A percentile compares a stretch with the other conserved stretches of the same genome.
Conservation (phyloP, 495 filamentous ascomycete genomes). For the Neurospora sp. region DNA sequence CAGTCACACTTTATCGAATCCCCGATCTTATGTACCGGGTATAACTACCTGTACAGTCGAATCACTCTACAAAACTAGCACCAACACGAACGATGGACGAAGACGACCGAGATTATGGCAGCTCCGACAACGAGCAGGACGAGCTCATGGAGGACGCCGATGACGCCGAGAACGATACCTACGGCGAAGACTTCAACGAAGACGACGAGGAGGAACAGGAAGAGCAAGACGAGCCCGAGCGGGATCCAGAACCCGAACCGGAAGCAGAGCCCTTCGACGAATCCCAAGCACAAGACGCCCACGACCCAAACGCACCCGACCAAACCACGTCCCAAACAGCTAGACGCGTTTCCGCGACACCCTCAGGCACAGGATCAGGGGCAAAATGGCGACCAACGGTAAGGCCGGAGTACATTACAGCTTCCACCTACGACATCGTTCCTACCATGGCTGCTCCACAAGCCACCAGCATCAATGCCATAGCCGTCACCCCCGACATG, state of each 20-base stretch:
- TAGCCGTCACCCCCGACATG: constrained; percentile 88
- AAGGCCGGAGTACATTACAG: constrained; percentile 70
- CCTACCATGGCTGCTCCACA: constrained; percentile 95
- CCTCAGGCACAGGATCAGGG: constrained; percentile 31
- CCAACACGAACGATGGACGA: constrained; percentile 23
- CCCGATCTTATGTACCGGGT: neutral
- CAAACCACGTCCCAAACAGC: constrained; percentile 5
- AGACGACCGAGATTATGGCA: constrained; percentile 36
- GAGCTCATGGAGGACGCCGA: constrained; percentile 57
- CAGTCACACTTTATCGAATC: neutral
- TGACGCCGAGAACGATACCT: constrained; percentile 48
- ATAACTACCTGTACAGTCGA: neutral
- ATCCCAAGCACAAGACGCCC: constrained; percentile 38
- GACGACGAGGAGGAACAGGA: constrained; percentile 49
- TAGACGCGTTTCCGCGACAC: constrained; percentile 38
- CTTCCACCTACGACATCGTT: constrained; percentile 87
- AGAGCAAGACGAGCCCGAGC: constrained; percentile 39
- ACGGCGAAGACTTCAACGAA: constrained; percentile 47
- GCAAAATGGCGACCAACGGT: constrained; percentile 51
- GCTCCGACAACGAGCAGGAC: constrained; percentile 52
- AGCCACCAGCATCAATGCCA: constrained; percentile 88
- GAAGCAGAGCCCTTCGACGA: constrained; percentile 17
- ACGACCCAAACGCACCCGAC: constrained; percentile 45
- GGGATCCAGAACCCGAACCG: constrained; percentile 11
- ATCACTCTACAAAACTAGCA: neutral